These are phyloP conservation scores for Castanospermum australe DNA, from an alignment of 306 rosid genomes.

Conservation along the genomic window DNA sequence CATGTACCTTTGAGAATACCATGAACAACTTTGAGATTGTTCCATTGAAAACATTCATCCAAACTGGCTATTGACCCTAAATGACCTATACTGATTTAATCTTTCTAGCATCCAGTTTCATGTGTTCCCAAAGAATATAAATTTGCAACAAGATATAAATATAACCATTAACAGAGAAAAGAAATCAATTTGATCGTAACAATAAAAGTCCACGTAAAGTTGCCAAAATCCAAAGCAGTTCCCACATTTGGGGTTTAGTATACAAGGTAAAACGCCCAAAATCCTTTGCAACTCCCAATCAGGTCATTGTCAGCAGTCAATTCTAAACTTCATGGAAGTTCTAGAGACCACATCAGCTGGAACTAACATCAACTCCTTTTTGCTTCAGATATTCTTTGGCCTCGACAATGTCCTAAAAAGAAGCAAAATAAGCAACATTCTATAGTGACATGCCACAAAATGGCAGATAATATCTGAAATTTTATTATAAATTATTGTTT, in stretches of 20 bases:
- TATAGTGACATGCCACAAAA: neutral
- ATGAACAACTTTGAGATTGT: neutral
- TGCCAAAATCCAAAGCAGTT: constrained; percentile 1
- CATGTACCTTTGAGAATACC: no score
- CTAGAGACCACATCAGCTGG: constrained; percentile 39
- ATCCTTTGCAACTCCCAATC: neutral
- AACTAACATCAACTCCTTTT: constrained; percentile 66
- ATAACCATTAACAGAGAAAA: neutral
- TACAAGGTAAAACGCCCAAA: constrained; percentile 6
- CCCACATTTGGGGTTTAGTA: neutral
- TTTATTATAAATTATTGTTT: neutral
- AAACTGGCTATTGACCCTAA: neutral
- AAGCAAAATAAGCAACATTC: constrained; percentile 19
- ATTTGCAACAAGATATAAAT: neutral
- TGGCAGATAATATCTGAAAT: neutral
- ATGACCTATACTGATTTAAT: neutral
- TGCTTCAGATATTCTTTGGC: constrained; percentile 74
- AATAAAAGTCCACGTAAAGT: neutral
- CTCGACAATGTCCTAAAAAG: constrained; percentile 66
- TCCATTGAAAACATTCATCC: neutral
- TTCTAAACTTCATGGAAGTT: neutral
- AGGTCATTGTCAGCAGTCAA: constrained; percentile 11
- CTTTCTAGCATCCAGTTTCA: neutral
- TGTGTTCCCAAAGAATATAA: neutral
- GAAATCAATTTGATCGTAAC: neutral